These are phyloP conservation scores for Metschnikowia lachancei DNA, from an alignment of 805 yeast species.

Conservation along the genomic window DNA sequence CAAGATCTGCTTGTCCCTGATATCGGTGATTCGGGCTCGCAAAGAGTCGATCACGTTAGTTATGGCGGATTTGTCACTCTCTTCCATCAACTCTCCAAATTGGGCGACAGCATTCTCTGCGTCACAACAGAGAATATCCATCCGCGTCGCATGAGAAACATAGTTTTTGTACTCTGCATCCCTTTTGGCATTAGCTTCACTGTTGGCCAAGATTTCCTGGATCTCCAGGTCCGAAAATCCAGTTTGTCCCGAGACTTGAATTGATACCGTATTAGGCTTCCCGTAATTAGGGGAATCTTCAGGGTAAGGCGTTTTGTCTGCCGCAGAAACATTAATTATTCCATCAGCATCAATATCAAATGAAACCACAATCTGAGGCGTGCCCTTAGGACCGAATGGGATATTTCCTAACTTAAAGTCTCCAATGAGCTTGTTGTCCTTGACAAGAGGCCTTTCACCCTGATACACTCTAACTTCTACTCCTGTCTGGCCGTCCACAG, in stretches of 20 bases:
- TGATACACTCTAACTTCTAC: conserved; percentile 77
- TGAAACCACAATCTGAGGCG: conserved; percentile 73
- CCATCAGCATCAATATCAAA: conserved; percentile 85
- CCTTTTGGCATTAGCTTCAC: conserved; percentile 55
- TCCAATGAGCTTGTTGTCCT: conserved; percentile 75
- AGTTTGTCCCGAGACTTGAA: conserved; percentile 46
- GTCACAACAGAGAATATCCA: conserved; percentile 78
- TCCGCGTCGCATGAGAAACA: conserved; percentile 72
- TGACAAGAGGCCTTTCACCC: conserved; percentile 77
- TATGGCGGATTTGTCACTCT: conserved; percentile 45
- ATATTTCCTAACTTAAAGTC: conserved; percentile 69
- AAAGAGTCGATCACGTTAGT: conserved; percentile 20
- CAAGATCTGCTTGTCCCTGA: conserved; percentile 29
- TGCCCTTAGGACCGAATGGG: conserved; percentile 75
- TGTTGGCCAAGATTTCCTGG: conserved; percentile 60
- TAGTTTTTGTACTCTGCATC: conserved; percentile 61
- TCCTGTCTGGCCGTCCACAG: conserved; percentile 82
- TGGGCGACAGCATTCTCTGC: conserved; percentile 82
- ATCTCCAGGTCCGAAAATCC: conserved; percentile 71
- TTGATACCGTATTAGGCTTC: conserved; percentile 51
- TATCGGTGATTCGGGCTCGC: conserved; percentile 31
- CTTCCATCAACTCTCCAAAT: conserved; percentile 50
- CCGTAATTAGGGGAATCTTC: conserved; percentile 36
- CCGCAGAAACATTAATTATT: conserved; percentile 54
- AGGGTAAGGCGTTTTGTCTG: conserved; percentile 48